These are phyloP conservation scores for Torrubiella hemipterigena DNA, from an alignment of 2,329 filamentous ascomycete species.

Conservation along the genomic window DNA sequence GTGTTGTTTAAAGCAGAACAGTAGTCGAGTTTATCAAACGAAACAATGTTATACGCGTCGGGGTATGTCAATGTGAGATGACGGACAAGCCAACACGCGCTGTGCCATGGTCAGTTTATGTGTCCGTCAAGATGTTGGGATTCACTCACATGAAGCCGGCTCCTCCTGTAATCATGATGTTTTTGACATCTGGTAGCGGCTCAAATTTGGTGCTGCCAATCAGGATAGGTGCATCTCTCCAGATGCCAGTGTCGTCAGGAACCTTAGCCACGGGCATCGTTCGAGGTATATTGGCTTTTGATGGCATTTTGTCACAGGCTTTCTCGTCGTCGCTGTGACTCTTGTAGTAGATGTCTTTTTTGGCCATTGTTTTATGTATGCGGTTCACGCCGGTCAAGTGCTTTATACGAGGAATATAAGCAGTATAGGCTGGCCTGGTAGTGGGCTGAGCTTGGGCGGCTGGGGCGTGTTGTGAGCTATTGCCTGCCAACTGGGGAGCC, in stretches of 20 bases:
- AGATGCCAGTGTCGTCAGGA: neutral
- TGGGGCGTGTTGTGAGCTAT: neutral
- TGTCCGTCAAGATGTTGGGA: too few species aligned
- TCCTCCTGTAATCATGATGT: neutral
- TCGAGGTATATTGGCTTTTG: neutral
- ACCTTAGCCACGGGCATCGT: neutral
- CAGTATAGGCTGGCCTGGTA: neutral
- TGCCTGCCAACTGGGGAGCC: neutral
- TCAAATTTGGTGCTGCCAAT: neutral
- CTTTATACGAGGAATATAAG: neutral
- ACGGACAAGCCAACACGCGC: neutral
- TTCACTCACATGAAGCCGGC: neutral
- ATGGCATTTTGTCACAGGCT: too few species aligned
- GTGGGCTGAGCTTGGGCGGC: neutral
- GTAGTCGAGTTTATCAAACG: neutral
- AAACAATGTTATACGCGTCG: neutral
- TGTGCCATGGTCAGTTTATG: too few species aligned
- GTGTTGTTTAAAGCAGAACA: neutral
- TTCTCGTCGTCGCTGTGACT: too few species aligned
- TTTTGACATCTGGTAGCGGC: neutral
- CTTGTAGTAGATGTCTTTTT: too few species aligned
- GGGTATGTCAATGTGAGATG: neutral
- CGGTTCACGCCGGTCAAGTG: too few species aligned
- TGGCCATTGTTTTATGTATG: neutral
- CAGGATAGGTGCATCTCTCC: neutral